Conservation (phyloP, 805 yeast genomes). For the Saccharomycopsis lassenensis region DNA sequence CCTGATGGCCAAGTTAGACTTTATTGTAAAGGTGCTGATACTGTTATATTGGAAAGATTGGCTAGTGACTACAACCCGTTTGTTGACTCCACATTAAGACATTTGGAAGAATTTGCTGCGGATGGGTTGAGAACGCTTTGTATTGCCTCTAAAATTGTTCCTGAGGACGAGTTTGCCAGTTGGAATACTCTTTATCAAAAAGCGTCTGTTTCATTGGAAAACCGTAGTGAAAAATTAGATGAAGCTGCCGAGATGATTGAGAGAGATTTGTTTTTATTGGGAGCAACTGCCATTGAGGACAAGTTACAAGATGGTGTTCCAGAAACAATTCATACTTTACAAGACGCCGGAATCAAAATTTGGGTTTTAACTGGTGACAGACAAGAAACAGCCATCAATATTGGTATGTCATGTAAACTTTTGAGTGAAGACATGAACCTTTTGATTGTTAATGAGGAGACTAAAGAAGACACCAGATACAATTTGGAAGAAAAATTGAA, state of each 20-base stretch:
- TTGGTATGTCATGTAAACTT: slow-evolving; percentile 95
- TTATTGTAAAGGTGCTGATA: slow-evolving; percentile 96
- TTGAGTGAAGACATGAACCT: slow-evolving; percentile 94
- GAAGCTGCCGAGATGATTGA: slow-evolving; percentile 87
- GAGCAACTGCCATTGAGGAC: slow-evolving; percentile 98
- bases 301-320: slow-evolving; percentile 98
- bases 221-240: slow-evolving; percentile 69
- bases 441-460: slow-evolving; percentile 78
- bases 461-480: slow-evolving; percentile 60
- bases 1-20: slow-evolving; percentile 88
- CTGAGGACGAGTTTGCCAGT: slow-evolving; percentile 61
- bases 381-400: slow-evolving; percentile 97
- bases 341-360: slow-evolving; percentile 91
- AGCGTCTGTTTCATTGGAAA: slow-evolving; percentile 73
- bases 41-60: slow-evolving; percentile 83
- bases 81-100: slow-evolving; percentile 71
- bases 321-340: slow-evolving; percentile 89
- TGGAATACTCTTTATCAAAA: slow-evolving; percentile 63
- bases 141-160: slow-evolving; percentile 71
- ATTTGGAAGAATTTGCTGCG: slow-evolving; percentile 91
- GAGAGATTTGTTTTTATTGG: slow-evolving; percentile 63
- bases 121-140: slow-evolving; percentile 94
- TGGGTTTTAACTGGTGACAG: slow-evolving; percentile 99
- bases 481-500: slow-evolving; percentile 66
- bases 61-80: slow-evolving; percentile 60